Evolutionary conservation across 2,329 filamentous ascomycete species (phyloP), one percentile per base, ranked within the genome.

Genomic region (Septoria petroselini): DNA sequence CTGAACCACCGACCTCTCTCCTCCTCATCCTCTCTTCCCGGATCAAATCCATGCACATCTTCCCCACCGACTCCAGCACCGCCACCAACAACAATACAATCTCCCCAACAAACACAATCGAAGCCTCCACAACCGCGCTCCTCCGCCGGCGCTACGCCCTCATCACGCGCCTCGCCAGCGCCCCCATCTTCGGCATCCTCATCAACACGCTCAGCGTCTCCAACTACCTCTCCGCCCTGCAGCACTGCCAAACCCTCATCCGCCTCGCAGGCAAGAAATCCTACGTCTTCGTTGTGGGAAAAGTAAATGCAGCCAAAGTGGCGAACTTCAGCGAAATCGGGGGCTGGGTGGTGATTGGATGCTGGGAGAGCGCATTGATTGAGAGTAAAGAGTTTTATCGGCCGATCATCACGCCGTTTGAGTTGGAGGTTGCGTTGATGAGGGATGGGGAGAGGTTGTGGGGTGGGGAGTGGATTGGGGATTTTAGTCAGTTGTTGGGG

Each of bases 271-370:
- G 90, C 8, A 97, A 97, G 74, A 98, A 97, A 73, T 86, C 82
- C 67, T 98, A 98, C 68, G 88, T 91, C 1, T 88, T 98, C 40
- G 93, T 98, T 1, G 93, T 98, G 0, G 93, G 93, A 52, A 97
- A 97, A 68, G 77, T 98, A 19, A 98, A 97, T 65, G 85, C 91
- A 0, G 91, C 91, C 30, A 98, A 98, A 69, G 78, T 98, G 17
- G 93, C 93, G 41, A 98, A 98, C 70, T 98, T 98, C 71, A 82
- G 86, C 50, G 93, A 98, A 69, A 82, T 98, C 4, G 91, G 90
- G 35, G 91, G 90, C 12, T 98, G 93, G 93, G 90, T 97, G 0
- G 90, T 97, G 0, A 88, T 98, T 7, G 91, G 93, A 2, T 98
- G 93, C 70, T 98, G 93, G 93, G 93, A 98, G 72, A 95, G 91